Percentiles rank a stretch among this genome's conserved stretches.
Conservation (phyloP, 2,329 filamentous ascomycete species). For the Monilinia vaccinii-corymbosi region DNA sequence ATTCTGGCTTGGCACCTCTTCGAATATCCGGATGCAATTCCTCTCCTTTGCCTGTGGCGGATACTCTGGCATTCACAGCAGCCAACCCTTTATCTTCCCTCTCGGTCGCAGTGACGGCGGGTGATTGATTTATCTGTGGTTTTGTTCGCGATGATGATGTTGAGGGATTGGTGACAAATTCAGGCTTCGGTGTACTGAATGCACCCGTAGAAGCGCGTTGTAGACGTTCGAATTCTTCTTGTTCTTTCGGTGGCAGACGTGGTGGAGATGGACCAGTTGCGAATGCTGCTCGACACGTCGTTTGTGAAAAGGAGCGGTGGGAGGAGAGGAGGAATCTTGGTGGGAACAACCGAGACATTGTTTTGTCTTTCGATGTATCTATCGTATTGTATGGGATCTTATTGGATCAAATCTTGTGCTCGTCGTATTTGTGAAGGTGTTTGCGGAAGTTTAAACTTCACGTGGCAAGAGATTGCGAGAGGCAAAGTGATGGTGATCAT, state of each 20-base stretch:
- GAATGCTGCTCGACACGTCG: slow-evolving; percentile 32
- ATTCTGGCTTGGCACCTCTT: slow-evolving; percentile 77
- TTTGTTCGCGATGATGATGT: slow-evolving; percentile 22
- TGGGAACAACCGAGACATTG: slow-evolving; percentile 26
- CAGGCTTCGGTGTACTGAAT: slow-evolving; percentile 53
- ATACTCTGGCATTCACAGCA: slow-evolving; percentile 34
- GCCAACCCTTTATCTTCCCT: slow-evolving; percentile 22
- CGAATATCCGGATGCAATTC: slow-evolving; percentile 63
- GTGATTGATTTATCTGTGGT: slow-evolving; percentile 42
- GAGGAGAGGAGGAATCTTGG: slow-evolving; percentile 22
- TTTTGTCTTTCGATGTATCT: neutral
- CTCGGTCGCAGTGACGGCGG: slow-evolving; percentile 23
- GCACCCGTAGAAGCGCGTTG: slow-evolving; percentile 68
- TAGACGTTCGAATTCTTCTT: slow-evolving; percentile 82
- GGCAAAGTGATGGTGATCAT: neutral
- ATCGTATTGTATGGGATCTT: no score
- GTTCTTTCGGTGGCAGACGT: slow-evolving; percentile 77
- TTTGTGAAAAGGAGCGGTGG: slow-evolving; percentile 24
- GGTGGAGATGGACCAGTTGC: slow-evolving; percentile 61
- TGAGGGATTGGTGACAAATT: slow-evolving; percentile 16
- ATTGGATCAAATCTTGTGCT: neutral
- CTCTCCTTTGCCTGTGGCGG: slow-evolving; percentile 49
- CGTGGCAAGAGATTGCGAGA: slow-evolving; percentile 15
- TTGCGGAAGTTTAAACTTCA: neutral
- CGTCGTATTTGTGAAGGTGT: no score